Evolutionary conservation across 176 grass and related monocot genomes (phyloP).

Genomic region (Rhipidocladum racemiflorum): DNA sequence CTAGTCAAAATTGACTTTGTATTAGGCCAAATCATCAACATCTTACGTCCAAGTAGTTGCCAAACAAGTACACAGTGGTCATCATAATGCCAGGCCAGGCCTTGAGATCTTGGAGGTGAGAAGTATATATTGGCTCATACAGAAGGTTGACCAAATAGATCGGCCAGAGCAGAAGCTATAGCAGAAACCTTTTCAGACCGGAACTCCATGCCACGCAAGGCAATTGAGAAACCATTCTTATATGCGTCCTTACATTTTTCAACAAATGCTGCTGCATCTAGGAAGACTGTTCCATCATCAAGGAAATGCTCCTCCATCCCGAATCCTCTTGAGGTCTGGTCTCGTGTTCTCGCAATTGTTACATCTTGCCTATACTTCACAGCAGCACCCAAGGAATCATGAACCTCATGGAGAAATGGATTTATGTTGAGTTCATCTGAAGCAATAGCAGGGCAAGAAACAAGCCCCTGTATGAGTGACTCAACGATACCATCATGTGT

Average conservation of each 20-base stretch:
- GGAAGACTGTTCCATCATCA: slow-evolving; percentile 18
- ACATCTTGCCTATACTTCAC: slow-evolving; percentile 66
- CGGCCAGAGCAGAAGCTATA: slow-evolving; percentile 51
- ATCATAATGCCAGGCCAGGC: slow-evolving; percentile 70
- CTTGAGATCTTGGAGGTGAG: slow-evolving; percentile 73
- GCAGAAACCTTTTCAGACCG: slow-evolving; percentile 59
- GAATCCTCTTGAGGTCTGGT: slow-evolving; percentile 18
- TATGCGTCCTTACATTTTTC: slow-evolving; percentile 56
- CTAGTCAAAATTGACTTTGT: slow-evolving; percentile 56
- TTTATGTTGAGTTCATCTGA: slow-evolving; percentile 73
- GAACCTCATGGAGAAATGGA: slow-evolving; percentile 55
- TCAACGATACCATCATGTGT: slow-evolving; percentile 48
- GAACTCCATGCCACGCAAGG: slow-evolving; percentile 82
- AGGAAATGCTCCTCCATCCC: slow-evolving; percentile 58
- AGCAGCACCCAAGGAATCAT: slow-evolving; percentile 45
- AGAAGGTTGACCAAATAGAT: slow-evolving; percentile 87
- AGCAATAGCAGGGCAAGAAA: slow-evolving; percentile 73
- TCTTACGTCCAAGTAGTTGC: slow-evolving; percentile 68
- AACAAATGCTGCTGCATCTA: slow-evolving; percentile 24
- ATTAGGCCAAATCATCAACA: slow-evolving; percentile 60
- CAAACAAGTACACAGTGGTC: slow-evolving; percentile 90
- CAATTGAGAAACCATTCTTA: slow-evolving; percentile 71
- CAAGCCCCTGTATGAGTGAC: slow-evolving; percentile 45
- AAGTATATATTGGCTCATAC: slow-evolving; percentile 84
- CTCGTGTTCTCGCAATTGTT: slow-evolving; percentile 58